Evolutionary conservation across 106 monocot genomes (phyloP).

Genomic region (Vanilla planifolia): DNA sequence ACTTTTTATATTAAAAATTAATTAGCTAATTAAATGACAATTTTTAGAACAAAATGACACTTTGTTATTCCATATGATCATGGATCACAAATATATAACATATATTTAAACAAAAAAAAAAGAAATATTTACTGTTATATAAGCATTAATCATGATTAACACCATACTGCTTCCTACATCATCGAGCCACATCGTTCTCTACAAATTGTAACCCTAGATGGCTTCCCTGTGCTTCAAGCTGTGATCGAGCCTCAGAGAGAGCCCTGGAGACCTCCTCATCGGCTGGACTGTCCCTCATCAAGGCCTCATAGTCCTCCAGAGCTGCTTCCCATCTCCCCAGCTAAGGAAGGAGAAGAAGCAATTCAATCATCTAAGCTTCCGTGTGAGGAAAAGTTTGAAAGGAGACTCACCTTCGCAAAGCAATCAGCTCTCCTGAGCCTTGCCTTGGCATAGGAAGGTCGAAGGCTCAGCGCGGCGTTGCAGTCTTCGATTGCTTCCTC

Average conservation of each 20-base stretch:
- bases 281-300: conserved; percentile 46
- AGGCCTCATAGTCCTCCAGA: conserved; percentile 47
- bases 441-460: conserved; percentile 62
- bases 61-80: too few species aligned
- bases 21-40: too few species aligned
- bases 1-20: too few species aligned
- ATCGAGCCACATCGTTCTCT: neutral
- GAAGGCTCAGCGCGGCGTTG: conserved; percentile 36
- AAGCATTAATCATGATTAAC: too few species aligned
- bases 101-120: too few species aligned
- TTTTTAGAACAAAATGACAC: too few species aligned
- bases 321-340: conserved; percentile 61
- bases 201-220: neutral
- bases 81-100: too few species aligned
- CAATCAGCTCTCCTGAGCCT: conserved; percentile 72
- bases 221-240: conserved; percentile 33
- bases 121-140: too few species aligned
- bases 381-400: neutral
- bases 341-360: conserved; percentile 15
- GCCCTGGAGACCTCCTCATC: conserved; percentile 55
- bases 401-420: conserved; percentile 52
- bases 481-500: conserved; percentile 72
- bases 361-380: neutral
- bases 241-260: conserved; percentile 29
- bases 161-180: neutral